Evolutionary conservation across 768 basidiomycete species (phyloP).

Genomic region (Podaxis sp.): DNA sequence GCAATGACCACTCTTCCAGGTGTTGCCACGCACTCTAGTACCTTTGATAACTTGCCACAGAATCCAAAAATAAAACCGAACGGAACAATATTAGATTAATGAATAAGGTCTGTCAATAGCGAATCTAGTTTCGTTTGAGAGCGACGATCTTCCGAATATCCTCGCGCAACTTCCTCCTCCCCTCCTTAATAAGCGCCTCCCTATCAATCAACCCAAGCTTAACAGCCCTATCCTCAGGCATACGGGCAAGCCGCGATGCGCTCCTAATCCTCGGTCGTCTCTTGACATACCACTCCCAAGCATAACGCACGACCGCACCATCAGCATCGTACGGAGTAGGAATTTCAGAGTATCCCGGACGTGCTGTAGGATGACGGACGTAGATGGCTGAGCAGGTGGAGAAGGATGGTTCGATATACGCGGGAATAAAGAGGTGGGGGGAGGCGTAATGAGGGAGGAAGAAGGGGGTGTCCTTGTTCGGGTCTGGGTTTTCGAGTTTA

Average conservation of each 20-base stretch:
- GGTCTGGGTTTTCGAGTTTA: constrained; percentile 8
- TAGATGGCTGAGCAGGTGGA: constrained; percentile 89
- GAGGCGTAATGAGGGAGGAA: constrained; percentile 83
- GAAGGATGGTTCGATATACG: constrained; percentile 70
- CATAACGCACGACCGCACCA: constrained; percentile 85
- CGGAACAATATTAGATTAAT: constrained; percentile 2
- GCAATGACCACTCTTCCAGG: too few species aligned
- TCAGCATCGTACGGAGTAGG: constrained; percentile 96
- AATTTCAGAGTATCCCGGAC: constrained; percentile 94
- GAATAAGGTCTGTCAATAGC: not conserved
- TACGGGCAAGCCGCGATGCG: constrained; percentile 56
- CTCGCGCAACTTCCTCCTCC: constrained; percentile 22
- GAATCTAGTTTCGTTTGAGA: constrained; percentile 2
- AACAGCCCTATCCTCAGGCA: constrained; percentile 65
- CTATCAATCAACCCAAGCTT: constrained; percentile 32
- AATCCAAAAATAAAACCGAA: not conserved
- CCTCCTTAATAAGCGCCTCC: constrained; percentile 20
- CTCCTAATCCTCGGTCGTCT: constrained; percentile 68
- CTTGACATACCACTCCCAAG: constrained; percentile 95
- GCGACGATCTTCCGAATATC: constrained; percentile 24
- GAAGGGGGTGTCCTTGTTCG: constrained; percentile 58
- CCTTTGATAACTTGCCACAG: not conserved
- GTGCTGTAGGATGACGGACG: constrained; percentile 93
- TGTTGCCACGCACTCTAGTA: too few species aligned
- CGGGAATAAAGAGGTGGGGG: constrained; percentile 90